A percentile compares a stretch with the other conserved stretches of the same genome.
These are phyloP conservation scores for Trypethelium eluteriae DNA, from an alignment of 495 filamentous ascomycete species.

Conservation along the genomic window DNA sequence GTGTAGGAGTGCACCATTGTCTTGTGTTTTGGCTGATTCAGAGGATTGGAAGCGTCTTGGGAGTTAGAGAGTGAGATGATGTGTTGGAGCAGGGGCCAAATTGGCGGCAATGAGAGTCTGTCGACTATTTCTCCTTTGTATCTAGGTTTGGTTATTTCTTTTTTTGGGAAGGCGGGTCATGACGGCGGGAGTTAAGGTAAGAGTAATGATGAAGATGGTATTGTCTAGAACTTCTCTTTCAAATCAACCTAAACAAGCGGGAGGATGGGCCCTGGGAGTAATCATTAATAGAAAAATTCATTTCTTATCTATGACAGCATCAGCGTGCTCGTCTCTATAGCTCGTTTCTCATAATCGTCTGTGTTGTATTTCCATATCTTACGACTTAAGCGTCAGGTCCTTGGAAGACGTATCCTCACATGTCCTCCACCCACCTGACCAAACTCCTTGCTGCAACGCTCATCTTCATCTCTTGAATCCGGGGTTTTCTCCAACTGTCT, in stretches of 20 bases:
- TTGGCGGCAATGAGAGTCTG: neutral
- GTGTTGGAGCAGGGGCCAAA: neutral
- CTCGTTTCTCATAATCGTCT: too few relatives aligned
- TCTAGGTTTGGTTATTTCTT: neutral
- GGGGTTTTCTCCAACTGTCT: neutral
- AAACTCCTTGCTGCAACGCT: neutral
- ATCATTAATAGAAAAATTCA: too few relatives aligned
- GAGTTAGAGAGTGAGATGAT: neutral
- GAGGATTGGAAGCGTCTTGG: neutral
- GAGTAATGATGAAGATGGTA: too few relatives aligned
- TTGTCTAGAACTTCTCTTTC: too few relatives aligned
- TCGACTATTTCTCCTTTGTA: neutral
- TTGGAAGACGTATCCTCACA: too few relatives aligned
- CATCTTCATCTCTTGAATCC: neutral
- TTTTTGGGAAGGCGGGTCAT: neutral
- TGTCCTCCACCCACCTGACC: too few relatives aligned
- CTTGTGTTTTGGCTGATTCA: neutral
- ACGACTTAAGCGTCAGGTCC: too few relatives aligned
- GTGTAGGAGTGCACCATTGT: neutral
- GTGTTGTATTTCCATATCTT: too few relatives aligned
- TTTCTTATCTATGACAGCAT: too few relatives aligned
- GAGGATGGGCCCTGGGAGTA: too few relatives aligned
- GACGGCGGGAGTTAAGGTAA: neutral
- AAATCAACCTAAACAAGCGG: too few relatives aligned
- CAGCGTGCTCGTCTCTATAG: too few relatives aligned